Evolutionary conservation across 2,329 filamentous ascomycete genomes (phyloP).

Genomic region (Colletotrichum musicola): DNA sequence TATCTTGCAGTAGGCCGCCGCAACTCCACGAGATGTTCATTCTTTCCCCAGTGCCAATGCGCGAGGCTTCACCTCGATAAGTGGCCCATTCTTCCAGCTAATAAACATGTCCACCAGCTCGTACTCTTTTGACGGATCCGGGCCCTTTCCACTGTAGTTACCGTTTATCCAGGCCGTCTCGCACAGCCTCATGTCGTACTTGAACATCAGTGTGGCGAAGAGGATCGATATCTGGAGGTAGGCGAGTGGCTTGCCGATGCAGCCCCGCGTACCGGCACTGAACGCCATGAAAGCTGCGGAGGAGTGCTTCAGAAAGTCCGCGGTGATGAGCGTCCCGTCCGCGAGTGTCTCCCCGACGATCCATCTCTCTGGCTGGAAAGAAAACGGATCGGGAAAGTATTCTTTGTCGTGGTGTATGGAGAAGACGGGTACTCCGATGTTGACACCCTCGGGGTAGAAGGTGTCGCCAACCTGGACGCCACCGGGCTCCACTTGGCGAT

Average conservation of each 20-base stretch:
- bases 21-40: not conserved
- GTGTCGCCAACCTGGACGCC: slow-evolving; percentile 1
- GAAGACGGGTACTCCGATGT: slow-evolving; percentile 28
- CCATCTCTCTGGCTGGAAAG: slow-evolving; percentile 23
- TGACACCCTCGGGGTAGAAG: slow-evolving; percentile 10
- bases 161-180: slow-evolving; percentile 14
- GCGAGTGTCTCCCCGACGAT: slow-evolving; percentile 15
- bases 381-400: slow-evolving; percentile 17
- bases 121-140: slow-evolving; percentile 19
- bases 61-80: slow-evolving; percentile 5
- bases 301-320: slow-evolving; percentile 7
- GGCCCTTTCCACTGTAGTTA: not conserved
- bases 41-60: not conserved
- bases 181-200: slow-evolving; percentile 25
- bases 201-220: slow-evolving; percentile 12
- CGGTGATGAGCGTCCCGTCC: slow-evolving; percentile 10
- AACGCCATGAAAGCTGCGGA: slow-evolving; percentile 24
- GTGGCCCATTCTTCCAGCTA: slow-evolving; percentile 26
- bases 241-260: slow-evolving; percentile 22
- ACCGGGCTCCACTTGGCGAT: slow-evolving; percentile 10
- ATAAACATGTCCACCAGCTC: slow-evolving; percentile 27
- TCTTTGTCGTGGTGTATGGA: slow-evolving; percentile 20
- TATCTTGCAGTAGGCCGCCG: too few relatives aligned
- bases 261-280: slow-evolving; percentile 23
- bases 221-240: slow-evolving; percentile 24